Evolutionary conservation across 2,329 filamentous ascomycete species (phyloP).

Genomic region (Fusarium sarcochroum): DNA sequence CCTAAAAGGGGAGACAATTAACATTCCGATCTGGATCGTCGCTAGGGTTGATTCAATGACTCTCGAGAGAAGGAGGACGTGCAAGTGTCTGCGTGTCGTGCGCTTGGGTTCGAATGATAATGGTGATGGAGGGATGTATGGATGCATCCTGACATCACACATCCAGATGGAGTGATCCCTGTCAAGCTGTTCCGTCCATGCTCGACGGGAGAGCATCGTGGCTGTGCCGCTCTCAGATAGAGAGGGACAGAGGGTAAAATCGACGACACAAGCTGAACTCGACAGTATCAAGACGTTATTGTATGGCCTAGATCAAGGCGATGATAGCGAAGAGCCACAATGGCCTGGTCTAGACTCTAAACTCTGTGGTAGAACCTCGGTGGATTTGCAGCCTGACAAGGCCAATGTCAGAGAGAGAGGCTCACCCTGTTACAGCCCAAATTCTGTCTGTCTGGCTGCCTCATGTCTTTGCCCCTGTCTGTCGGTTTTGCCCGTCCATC

Average conservation of each 20-base stretch:
- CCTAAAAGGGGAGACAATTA: slow-evolving; percentile 33
- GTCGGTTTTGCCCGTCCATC: slow-evolving; percentile 8
- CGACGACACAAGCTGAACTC: slow-evolving; percentile 31
- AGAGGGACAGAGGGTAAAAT: not conserved
- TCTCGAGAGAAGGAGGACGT: not conserved
- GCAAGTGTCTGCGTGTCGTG: not conserved
- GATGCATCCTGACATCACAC: slow-evolving; percentile 39
- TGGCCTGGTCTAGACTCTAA: slow-evolving; percentile 22
- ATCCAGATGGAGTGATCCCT: slow-evolving; percentile 20
- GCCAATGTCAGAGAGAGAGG: not conserved
- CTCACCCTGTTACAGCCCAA: slow-evolving; percentile 9
- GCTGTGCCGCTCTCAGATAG: slow-evolving; percentile 28
- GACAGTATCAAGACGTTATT: slow-evolving; percentile 7
- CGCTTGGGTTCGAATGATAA: not conserved
- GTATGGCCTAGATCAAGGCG: slow-evolving; percentile 17
- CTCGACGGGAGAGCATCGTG: slow-evolving; percentile 29
- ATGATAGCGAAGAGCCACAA: slow-evolving; percentile 14
- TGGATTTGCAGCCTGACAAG: not conserved
- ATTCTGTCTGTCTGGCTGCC: slow-evolving; percentile 3
- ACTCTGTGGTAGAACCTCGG: slow-evolving; percentile 5
- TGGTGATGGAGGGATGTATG: slow-evolving; percentile 10
- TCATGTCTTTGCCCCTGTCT: slow-evolving; percentile 10
- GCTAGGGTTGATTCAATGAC: slow-evolving; percentile 38
- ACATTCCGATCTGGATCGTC: slow-evolving; percentile 41
- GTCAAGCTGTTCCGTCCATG: slow-evolving; percentile 31